Conservation (phyloP, 2,329 filamentous ascomycete species). For the Aspergillus ochraceus region DNA sequence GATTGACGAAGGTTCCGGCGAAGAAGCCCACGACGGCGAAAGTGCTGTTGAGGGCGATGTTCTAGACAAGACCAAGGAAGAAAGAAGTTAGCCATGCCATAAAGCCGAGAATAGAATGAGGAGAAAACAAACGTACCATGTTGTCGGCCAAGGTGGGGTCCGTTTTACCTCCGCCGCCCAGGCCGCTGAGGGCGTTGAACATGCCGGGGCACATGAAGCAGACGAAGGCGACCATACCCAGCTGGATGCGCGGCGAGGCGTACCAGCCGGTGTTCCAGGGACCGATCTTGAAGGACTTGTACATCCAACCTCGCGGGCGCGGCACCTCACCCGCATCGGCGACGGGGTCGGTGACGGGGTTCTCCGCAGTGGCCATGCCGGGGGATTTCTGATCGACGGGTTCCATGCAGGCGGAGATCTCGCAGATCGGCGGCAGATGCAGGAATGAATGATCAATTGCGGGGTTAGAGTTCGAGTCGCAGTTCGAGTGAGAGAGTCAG, state of each 20-base stretch:
- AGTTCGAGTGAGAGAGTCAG: no score
- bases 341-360: background rate
- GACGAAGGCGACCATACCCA: constrained; percentile 65
- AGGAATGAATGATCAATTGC: background rate
- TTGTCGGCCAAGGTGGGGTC: constrained; percentile 55
- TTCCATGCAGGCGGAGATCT: background rate
- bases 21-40: constrained; percentile 65
- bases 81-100: background rate
- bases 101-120: background rate
- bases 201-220: constrained; percentile 69
- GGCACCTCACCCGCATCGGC: background rate
- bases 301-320: constrained; percentile 47
- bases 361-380: background rate
- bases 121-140: constrained; percentile 24
- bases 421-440: background rate
- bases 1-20: constrained; percentile 42
- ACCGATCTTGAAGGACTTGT: constrained; percentile 57
- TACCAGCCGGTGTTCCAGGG: constrained; percentile 59
- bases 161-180: constrained; percentile 60
- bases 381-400: background rate
- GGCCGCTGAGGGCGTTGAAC: constrained; percentile 62
- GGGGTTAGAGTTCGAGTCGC: no score
- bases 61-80: constrained; percentile 25
- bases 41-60: constrained; percentile 68
- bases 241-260: constrained; percentile 68